A percentile compares a stretch with the other conserved stretches of the same genome.
Evolutionary conservation across 2,329 filamentous ascomycete species (phyloP).

Genomic region (Emericellopsis cladophorae): DNA sequence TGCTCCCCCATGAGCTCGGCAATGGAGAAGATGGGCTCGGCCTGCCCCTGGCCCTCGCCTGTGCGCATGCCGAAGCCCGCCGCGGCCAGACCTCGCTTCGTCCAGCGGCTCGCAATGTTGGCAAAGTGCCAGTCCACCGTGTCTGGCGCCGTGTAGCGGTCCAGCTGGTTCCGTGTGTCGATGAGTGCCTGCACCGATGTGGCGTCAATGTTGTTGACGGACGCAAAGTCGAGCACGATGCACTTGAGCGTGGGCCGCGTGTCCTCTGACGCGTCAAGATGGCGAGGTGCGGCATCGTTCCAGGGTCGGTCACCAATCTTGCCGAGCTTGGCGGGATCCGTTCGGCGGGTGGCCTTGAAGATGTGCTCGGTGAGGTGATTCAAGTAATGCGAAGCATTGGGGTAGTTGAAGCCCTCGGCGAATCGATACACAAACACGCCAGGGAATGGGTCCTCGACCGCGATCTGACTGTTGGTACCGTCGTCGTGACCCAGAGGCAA

Average conservation of each 20-base stretch:
- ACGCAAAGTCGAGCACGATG: constrained; percentile 42
- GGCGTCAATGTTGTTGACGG: constrained; percentile 42
- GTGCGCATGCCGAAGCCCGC: constrained; percentile 36
- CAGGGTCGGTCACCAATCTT: constrained; percentile 42
- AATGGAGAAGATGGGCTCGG: constrained; percentile 72
- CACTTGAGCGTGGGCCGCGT: constrained; percentile 37
- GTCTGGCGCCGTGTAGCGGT: constrained; percentile 33
- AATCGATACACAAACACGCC: constrained; percentile 44
- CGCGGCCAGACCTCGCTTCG: constrained; percentile 38
- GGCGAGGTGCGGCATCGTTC: constrained; percentile 37
- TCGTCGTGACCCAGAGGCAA: constrained; percentile 36
- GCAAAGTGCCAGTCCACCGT: constrained; percentile 38
- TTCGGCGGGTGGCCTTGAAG: constrained; percentile 30
- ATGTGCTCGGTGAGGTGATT: constrained; percentile 33
- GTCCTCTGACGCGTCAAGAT: constrained; percentile 17
- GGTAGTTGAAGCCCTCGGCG: constrained; percentile 42
- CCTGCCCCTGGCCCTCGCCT: constrained; percentile 10
- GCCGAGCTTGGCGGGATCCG: constrained; percentile 26
- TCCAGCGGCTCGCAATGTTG: constrained; percentile 40
- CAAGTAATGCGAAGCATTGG: constrained; percentile 37
- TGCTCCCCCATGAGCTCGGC: constrained; percentile 58
- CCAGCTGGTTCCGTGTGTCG: constrained; percentile 39
- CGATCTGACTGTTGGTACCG: constrained; percentile 33
- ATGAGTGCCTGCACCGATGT: constrained; percentile 41
- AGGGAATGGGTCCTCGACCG: constrained; percentile 33